A percentile compares a stretch with the other conserved stretches of the same genome.
Evolutionary conservation across 2,329 filamentous ascomycete species (phyloP).

Genomic region (Alternaria metachromatica): DNA sequence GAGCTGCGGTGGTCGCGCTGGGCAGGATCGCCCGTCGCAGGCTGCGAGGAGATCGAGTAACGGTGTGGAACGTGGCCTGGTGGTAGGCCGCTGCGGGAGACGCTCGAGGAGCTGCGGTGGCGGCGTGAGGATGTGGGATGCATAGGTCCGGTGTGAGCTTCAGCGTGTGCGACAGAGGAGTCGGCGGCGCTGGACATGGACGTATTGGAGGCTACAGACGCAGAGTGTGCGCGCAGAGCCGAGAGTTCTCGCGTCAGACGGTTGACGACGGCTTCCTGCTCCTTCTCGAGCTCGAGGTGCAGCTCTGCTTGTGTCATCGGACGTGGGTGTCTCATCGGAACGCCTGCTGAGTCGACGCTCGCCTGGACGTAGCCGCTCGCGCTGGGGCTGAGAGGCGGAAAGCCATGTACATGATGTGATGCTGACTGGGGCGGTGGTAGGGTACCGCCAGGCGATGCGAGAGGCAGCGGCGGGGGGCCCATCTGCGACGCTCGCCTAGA

Average conservation of each 20-base stretch:
- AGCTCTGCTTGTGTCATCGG: slow-evolving; percentile 89
- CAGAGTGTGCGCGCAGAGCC: slow-evolving; percentile 74
- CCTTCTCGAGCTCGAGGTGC: slow-evolving; percentile 88
- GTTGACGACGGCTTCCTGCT: slow-evolving; percentile 95
- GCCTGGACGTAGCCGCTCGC: slow-evolving; percentile 27
- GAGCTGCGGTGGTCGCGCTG: slow-evolving; percentile 36
- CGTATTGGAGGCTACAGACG: slow-evolving; percentile 65
- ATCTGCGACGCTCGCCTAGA: slow-evolving; percentile 50
- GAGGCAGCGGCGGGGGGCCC: slow-evolving; percentile 52
- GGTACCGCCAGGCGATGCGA: slow-evolving; percentile 46
- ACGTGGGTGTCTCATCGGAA: slow-evolving; percentile 81
- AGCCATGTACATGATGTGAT: slow-evolving; percentile 40
- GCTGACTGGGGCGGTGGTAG: slow-evolving; percentile 25
- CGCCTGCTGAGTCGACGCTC: slow-evolving; percentile 56
- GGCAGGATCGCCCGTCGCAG: slow-evolving; percentile 28
- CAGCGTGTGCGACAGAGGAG: slow-evolving; percentile 51
- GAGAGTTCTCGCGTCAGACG: slow-evolving; percentile 88
- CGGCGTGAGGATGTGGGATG: slow-evolving; percentile 62
- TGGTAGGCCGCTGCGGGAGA: slow-evolving; percentile 50
- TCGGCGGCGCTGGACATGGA: slow-evolving; percentile 52
- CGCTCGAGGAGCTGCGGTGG: slow-evolving; percentile 63
- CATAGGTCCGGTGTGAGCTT: slow-evolving; percentile 54
- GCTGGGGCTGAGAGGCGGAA: slow-evolving; percentile 47
- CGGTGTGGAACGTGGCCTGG: slow-evolving; percentile 33
- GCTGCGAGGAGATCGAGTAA: slow-evolving; percentile 43